Evolutionary conservation across 2,329 filamentous ascomycete species (phyloP).

Genomic region (Clarireedia paspali): DNA sequence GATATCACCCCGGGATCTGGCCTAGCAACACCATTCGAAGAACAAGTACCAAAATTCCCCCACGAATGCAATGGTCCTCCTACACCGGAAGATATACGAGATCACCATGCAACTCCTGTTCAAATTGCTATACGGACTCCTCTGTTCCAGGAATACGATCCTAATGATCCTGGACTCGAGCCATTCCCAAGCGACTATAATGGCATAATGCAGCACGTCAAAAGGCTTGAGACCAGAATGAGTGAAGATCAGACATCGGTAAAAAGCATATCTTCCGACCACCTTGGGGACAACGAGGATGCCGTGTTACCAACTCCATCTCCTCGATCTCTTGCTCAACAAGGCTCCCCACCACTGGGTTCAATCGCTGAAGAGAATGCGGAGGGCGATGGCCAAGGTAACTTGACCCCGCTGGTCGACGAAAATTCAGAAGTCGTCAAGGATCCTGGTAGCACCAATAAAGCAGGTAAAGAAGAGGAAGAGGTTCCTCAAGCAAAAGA

Average conservation of each 20-base stretch:
- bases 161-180: conserved; percentile 24
- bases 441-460: background rate
- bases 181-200: conserved; percentile 24
- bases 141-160: conserved; percentile 15
- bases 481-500: too few relatives aligned
- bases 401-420: conserved; percentile 3
- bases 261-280: conserved; percentile 16
- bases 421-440: background rate
- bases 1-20: background rate
- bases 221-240: conserved; percentile 18
- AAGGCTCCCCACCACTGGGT: conserved; percentile 19
- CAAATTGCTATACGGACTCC: background rate
- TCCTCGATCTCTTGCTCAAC: conserved; percentile 10
- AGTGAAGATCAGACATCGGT: conserved; percentile 17
- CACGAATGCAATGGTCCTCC: conserved; percentile 21
- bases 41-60: conserved; percentile 25
- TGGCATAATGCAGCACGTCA: conserved; percentile 20
- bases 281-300: conserved; percentile 11
- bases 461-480: background rate
- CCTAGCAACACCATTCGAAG: conserved; percentile 17
- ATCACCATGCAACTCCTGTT: background rate
- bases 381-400: conserved; percentile 10
- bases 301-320: conserved; percentile 9
- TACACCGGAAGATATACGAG: conserved; percentile 10
- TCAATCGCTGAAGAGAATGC: conserved; percentile 22